Conservation (phyloP, 2,329 filamentous ascomycete genomes). For the Calonectria montana region DNA sequence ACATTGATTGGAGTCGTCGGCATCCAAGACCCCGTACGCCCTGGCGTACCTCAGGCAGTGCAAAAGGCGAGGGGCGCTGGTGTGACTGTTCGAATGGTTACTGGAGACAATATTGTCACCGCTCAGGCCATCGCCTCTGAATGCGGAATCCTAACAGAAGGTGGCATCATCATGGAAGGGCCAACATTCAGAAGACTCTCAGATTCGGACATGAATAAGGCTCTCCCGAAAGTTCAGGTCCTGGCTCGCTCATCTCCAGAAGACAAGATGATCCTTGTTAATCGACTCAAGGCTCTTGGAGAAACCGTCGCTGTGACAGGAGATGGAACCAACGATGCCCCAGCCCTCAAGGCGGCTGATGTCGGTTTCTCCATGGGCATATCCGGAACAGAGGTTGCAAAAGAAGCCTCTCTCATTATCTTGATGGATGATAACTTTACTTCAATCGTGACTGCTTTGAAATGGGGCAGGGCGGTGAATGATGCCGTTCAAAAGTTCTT, state of each 20-base stretch:
- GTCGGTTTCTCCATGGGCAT: constrained; percentile 71
- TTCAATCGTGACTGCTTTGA: constrained; percentile 71
- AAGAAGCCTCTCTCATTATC: constrained; percentile 74
- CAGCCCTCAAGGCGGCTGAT: constrained; percentile 50
- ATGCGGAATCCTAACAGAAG: constrained; percentile 60
- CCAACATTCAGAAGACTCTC: constrained; percentile 66
- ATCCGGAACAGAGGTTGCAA: constrained; percentile 74
- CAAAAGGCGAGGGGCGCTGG: constrained; percentile 71
- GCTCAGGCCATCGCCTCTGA: constrained; percentile 57
- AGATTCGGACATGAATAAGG: constrained; percentile 60
- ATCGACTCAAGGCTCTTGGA: constrained; percentile 71
- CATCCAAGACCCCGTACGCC: constrained; percentile 75
- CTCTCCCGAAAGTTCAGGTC: constrained; percentile 73
- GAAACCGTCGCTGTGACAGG: constrained; percentile 74
- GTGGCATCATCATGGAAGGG: constrained; percentile 71
- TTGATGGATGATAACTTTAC: constrained; percentile 74
- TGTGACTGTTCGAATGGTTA: constrained; percentile 74
- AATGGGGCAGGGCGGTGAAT: constrained; percentile 72
- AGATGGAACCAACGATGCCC: constrained; percentile 70
- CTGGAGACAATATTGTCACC: constrained; percentile 60
- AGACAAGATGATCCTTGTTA: constrained; percentile 74
- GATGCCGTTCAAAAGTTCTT: constrained; percentile 74
- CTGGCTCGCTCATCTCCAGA: constrained; percentile 76
- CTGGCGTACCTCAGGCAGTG: constrained; percentile 71
- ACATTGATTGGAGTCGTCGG: constrained; percentile 64